phyloP scores from a whole-genome alignment of 2,329 filamentous ascomycete species.

The Camptophora hylomeconis region DNA sequence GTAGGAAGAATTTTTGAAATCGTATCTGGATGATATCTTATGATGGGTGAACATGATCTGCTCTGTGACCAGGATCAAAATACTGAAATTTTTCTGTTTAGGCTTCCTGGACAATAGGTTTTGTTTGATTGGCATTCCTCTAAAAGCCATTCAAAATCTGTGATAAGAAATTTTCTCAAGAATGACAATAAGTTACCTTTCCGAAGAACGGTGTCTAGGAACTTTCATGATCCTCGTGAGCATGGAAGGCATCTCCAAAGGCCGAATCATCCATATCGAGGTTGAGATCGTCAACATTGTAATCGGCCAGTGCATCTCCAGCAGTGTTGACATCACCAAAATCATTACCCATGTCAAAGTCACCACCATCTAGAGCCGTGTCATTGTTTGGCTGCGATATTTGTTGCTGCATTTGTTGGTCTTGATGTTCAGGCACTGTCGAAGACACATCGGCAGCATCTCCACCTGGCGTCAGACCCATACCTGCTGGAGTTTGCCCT shows the following conservation, averaged over 20 bases:
- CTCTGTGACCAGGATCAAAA: too few species aligned
- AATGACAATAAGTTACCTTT: too few species aligned
- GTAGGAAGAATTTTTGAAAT: too few species aligned
- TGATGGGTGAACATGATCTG: too few species aligned
- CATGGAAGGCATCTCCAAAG: slow-evolving; percentile 72
- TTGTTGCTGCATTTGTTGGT: slow-evolving; percentile 14
- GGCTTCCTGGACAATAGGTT: too few species aligned
- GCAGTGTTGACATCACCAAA: slow-evolving; percentile 55
- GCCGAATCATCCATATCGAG: slow-evolving; percentile 61
- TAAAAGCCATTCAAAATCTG: too few species aligned
- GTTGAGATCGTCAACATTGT: slow-evolving; percentile 42
- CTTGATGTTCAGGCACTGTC: slow-evolving; percentile 13
- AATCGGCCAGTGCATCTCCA: slow-evolving; percentile 57
- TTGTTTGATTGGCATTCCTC: too few species aligned
- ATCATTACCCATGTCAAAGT: slow-evolving; percentile 35
- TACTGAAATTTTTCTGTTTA: too few species aligned
- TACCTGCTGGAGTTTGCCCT: slow-evolving; percentile 26
- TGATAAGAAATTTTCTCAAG: too few species aligned
- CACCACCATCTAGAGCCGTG: slow-evolving; percentile 9
- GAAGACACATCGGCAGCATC: slow-evolving; percentile 1
- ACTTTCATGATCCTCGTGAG: slow-evolving; percentile 31
- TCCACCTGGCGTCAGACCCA: slow-evolving; percentile 22
- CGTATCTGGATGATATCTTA: too few species aligned
- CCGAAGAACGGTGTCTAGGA: too few species aligned
- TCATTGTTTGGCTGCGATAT: slow-evolving; percentile 7